A percentile compares a stretch with the other conserved stretches of the same genome.
Conservation (phyloP, 2,329 filamentous ascomycete genomes). For the Alternaria angustiovoidea region DNA sequence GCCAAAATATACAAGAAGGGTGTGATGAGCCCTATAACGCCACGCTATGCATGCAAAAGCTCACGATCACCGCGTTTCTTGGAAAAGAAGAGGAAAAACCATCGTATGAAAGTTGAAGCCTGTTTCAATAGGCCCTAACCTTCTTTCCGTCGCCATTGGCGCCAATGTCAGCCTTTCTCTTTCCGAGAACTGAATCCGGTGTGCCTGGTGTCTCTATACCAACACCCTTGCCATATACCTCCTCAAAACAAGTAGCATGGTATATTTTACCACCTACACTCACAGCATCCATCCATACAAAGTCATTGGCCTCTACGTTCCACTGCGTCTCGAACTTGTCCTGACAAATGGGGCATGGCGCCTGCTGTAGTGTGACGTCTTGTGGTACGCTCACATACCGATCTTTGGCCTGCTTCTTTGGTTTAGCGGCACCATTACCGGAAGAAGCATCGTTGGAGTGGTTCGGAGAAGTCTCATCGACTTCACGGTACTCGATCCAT, state of each 20-base stretch:
- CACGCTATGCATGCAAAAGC: slow-evolving; percentile 24
- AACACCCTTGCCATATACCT: slow-evolving; percentile 56
- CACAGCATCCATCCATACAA: slow-evolving; percentile 92
- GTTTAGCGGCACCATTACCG: slow-evolving; percentile 50
- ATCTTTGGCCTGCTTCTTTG: slow-evolving; percentile 64
- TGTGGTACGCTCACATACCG: slow-evolving; percentile 86
- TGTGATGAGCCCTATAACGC: slow-evolving; percentile 9
- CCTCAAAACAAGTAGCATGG: slow-evolving; percentile 87
- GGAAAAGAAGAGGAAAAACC: neutral
- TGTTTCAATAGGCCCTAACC: slow-evolving; percentile 30
- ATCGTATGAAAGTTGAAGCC: neutral
- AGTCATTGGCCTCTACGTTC: slow-evolving; percentile 92
- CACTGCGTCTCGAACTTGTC: slow-evolving; percentile 93
- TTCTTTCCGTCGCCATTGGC: slow-evolving; percentile 42
- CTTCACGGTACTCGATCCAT: slow-evolving; percentile 87
- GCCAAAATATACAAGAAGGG: neutral
- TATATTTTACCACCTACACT: slow-evolving; percentile 81
- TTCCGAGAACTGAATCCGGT: slow-evolving; percentile 49
- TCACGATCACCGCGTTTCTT: neutral
- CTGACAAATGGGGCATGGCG: slow-evolving; percentile 90
- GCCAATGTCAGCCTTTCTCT: slow-evolving; percentile 45
- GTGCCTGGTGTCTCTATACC: slow-evolving; percentile 44
- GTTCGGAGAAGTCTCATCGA: slow-evolving; percentile 67
- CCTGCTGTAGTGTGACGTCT: slow-evolving; percentile 75
- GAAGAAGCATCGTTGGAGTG: slow-evolving; percentile 34